phyloP scores from a whole-genome alignment of 257 asterid species.

The Ocimum tenuiflorum region DNA sequence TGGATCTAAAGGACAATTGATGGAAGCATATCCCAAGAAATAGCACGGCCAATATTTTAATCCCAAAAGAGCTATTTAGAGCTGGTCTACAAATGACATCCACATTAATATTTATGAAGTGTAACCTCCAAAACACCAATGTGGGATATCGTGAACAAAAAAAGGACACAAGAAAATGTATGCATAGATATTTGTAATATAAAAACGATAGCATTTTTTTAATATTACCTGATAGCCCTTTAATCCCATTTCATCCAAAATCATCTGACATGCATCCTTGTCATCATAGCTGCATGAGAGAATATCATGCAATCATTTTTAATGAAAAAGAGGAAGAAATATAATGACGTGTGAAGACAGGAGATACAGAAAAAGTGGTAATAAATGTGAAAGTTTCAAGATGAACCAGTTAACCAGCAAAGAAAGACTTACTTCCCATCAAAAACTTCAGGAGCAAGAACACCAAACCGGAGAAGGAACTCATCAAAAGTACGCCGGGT shows the following conservation, averaged over 20 bases:
- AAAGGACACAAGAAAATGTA: neutral
- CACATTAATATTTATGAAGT: neutral
- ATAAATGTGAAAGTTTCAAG: neutral
- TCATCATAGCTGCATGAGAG: slow-evolving; percentile 64
- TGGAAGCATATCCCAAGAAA: neutral
- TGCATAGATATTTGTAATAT: neutral
- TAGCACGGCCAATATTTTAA: no score
- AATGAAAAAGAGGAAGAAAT: slow-evolving; percentile 9
- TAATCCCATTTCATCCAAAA: slow-evolving; percentile 83
- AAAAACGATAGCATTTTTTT: neutral
- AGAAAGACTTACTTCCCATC: slow-evolving; percentile 72
- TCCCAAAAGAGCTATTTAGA: neutral
- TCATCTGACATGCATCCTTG: slow-evolving; percentile 77
- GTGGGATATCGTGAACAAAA: neutral
- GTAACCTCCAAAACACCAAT: no score
- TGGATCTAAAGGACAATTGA: neutral
- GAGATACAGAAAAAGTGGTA: neutral
- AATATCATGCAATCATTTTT: slow-evolving; percentile 1
- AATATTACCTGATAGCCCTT: slow-evolving; percentile 79
- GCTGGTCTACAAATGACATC: slow-evolving; percentile 2
- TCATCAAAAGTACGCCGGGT: slow-evolving; percentile 95
- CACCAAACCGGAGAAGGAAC: slow-evolving; percentile 97
- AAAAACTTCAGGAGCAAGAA: slow-evolving; percentile 74
- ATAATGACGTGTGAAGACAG: slow-evolving; percentile 5
- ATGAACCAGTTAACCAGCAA: slow-evolving; percentile 5